A percentile compares a stretch with the other conserved stretches of the same genome.
Evolutionary conservation across 2,329 filamentous ascomycete genomes (phyloP).

Genomic region (Achaetomium macrosporum): DNA sequence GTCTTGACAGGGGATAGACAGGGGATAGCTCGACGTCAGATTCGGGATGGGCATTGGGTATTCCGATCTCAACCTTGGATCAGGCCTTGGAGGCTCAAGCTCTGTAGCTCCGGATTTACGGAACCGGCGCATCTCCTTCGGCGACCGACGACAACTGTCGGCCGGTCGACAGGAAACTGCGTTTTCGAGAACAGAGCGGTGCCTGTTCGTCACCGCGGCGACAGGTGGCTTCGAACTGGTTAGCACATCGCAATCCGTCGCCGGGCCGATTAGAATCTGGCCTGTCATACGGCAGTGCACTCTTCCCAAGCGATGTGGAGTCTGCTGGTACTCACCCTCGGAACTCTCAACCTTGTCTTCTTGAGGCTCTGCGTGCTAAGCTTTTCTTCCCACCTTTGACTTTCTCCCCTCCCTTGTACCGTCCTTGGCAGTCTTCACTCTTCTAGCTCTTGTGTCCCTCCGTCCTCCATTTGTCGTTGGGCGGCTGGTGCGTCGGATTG

Average conservation of each 20-base stretch:
- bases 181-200: not conserved
- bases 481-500: too few species aligned
- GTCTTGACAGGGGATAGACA: too few species aligned
- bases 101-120: too few species aligned
- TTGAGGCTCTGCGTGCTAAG: not conserved
- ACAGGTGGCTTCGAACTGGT: not conserved
- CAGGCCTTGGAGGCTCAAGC: too few species aligned
- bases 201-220: not conserved
- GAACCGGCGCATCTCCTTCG: too few species aligned
- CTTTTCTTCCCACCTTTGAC: not conserved
- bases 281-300: not conserved
- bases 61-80: too few species aligned
- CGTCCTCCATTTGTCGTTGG: too few species aligned
- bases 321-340: not conserved
- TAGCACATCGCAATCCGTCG: not conserved
- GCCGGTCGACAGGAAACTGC: too few species aligned
- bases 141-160: too few species aligned
- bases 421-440: not conserved
- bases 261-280: not conserved
- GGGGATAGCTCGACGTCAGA: too few species aligned
- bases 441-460: not conserved
- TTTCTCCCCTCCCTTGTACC: not conserved
- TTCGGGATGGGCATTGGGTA: too few species aligned
- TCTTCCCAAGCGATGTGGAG: not conserved
- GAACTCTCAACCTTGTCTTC: slow-evolving; percentile 2